phyloP scores from a whole-genome alignment of 2,329 filamentous ascomycete species.

The Clarireedia monteithiana region DNA sequence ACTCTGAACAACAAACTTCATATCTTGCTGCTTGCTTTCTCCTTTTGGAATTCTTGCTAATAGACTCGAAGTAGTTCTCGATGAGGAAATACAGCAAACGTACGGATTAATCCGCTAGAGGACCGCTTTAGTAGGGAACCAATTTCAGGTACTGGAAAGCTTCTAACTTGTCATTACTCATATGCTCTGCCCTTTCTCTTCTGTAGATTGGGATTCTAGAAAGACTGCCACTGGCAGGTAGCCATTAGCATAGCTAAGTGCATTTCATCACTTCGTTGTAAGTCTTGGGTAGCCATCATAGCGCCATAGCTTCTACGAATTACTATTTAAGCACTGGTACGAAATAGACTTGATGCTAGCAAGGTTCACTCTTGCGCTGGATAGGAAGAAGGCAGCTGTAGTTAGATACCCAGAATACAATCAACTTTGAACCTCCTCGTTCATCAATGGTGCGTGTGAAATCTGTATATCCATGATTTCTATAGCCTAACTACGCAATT shows the following conservation, averaged over 20 bases:
- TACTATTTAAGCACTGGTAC: background rate
- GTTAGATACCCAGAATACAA: background rate
- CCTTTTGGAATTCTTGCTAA: background rate
- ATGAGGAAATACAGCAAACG: background rate
- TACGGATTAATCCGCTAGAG: no score
- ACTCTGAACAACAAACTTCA: constrained; percentile 8
- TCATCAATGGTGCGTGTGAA: background rate
- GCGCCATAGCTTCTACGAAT: background rate
- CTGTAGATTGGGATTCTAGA: background rate
- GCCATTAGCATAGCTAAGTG: background rate
- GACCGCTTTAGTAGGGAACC: no score
- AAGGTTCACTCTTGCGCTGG: background rate
- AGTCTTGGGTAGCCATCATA: background rate
- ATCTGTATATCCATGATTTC: background rate
- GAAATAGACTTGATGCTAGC: background rate
- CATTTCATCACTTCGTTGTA: background rate
- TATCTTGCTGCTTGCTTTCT: background rate
- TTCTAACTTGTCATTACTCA: background rate
- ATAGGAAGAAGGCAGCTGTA: background rate
- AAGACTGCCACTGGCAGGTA: background rate
- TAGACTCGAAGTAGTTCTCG: background rate
- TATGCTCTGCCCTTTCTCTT: background rate
- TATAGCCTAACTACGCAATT: no score
- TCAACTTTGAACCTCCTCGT: background rate
- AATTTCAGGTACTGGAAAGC: no score